Evolutionary conservation across 345 rosid genomes (phyloP).

Genomic region (Bruguiera gymnorhiza): DNA sequence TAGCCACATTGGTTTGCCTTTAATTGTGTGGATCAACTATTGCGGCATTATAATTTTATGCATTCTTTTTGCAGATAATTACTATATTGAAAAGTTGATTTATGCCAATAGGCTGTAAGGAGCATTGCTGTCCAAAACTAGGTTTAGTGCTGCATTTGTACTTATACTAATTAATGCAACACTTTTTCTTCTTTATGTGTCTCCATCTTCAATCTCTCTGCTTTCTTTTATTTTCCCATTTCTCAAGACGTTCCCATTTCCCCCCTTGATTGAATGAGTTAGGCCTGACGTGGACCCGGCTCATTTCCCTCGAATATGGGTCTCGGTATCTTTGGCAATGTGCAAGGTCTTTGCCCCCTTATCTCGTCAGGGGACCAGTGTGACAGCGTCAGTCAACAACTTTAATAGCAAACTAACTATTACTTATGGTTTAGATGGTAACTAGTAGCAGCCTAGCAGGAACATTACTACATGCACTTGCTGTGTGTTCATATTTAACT

Average conservation of each 20-base stretch:
- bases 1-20: too few species aligned
- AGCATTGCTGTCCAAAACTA: slow-evolving; percentile 31
- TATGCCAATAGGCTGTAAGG: slow-evolving; percentile 30
- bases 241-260: not conserved
- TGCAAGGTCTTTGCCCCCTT: slow-evolving; percentile 33
- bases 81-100: slow-evolving; percentile 17
- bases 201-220: not conserved
- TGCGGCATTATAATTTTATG: not conserved
- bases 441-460: not conserved
- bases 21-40: not conserved
- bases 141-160: slow-evolving; percentile 37
- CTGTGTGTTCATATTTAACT: slow-evolving; percentile 6
- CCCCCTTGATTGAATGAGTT: slow-evolving; percentile 23
- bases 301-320: slow-evolving; percentile 46
- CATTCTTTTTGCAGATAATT: too few species aligned
- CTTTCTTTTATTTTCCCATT: not conserved
- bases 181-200: slow-evolving; percentile 5
- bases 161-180: slow-evolving; percentile 26
- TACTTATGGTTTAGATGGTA: slow-evolving; percentile 2
- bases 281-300: slow-evolving; percentile 42
- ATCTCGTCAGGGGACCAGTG: slow-evolving; percentile 23
- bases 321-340: slow-evolving; percentile 21
- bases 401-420: slow-evolving; percentile 10
- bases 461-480: slow-evolving; percentile 10
- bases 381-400: slow-evolving; percentile 13